Percentiles rank a stretch among this genome's conserved stretches.
Evolutionary conservation across 2,329 filamentous ascomycete species (phyloP).

Genomic region (Xylariaceae sp.): DNA sequence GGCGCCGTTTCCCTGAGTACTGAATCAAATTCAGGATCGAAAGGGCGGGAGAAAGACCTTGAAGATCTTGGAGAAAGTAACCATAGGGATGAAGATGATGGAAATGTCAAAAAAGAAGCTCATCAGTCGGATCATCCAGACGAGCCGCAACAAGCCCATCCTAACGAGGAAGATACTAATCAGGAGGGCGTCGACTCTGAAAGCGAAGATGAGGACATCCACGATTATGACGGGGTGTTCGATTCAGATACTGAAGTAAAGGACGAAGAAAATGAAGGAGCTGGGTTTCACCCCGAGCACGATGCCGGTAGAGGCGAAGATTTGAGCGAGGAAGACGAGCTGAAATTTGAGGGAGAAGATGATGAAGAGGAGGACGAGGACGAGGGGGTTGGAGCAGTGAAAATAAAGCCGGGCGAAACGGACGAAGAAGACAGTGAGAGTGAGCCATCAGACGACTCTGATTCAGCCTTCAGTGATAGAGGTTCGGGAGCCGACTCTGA

Average conservation of each 20-base stretch:
- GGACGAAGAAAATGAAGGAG: conserved; percentile 34
- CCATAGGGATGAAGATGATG: conserved; percentile 21
- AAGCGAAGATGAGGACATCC: conserved; percentile 33
- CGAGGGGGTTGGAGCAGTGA: conserved; percentile 55
- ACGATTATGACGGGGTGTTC: conserved; percentile 35
- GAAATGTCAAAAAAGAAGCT: conserved; percentile 27
- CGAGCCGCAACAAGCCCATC: conserved; percentile 22
- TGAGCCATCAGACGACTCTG: conserved; percentile 31
- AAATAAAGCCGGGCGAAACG: conserved; percentile 51
- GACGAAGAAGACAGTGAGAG: conserved; percentile 41
- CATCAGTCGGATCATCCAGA: conserved; percentile 15
- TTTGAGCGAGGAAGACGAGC: conserved; percentile 34
- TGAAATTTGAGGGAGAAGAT: conserved; percentile 27
- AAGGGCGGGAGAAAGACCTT: conserved; percentile 12
- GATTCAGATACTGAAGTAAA: conserved; percentile 43
- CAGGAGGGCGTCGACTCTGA: conserved; percentile 22
- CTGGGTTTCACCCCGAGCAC: conserved; percentile 7
- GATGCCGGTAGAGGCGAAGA: conserved; percentile 26
- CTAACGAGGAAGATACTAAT: conserved; percentile 30
- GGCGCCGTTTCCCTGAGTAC: conserved; percentile 18
- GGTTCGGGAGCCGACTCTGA: conserved; percentile 34
- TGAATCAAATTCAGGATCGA: conserved; percentile 3
- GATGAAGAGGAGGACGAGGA: conserved; percentile 44
- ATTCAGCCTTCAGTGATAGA: conserved; percentile 28
- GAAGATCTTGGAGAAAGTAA: conserved; percentile 26